These are phyloP conservation scores for Anaeramoeba ignava DNA, from an alignment of 78 protist species.

Conservation along the genomic window DNA sequence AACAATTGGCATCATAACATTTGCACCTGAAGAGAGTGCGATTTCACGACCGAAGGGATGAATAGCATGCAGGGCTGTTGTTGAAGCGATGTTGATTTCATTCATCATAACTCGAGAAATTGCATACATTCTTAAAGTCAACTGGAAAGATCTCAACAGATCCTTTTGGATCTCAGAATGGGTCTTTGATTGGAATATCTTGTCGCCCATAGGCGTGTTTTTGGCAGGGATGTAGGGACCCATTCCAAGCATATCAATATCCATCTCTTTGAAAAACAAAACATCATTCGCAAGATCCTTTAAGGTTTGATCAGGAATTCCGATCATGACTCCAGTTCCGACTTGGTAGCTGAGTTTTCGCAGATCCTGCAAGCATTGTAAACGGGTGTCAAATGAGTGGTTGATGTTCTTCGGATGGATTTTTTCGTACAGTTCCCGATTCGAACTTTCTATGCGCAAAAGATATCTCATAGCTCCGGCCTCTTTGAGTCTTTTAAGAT, in stretches of 20 bases:
- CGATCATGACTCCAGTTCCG: conserved; percentile 32
- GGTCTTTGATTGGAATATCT: neutral
- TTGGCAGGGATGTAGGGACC: conserved; percentile 20
- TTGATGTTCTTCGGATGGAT: conserved; percentile 16
- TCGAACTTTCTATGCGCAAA: conserved; percentile 27
- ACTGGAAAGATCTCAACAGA: neutral
- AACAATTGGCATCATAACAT: conserved; percentile 30
- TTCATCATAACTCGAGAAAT: neutral
- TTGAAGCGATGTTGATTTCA: conserved; percentile 22
- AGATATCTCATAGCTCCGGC: conserved; percentile 22
- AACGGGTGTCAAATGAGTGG: conserved; percentile 12
- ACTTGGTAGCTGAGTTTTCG: conserved; percentile 11
- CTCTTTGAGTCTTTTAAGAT: neutral
- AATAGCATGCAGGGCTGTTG: conserved; percentile 27
- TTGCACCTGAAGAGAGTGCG: conserved; percentile 9
- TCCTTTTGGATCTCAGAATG: neutral
- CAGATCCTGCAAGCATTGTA: neutral
- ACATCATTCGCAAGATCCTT: conserved; percentile 25
- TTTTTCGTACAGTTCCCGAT: conserved; percentile 6
- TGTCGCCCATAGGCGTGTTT: conserved; percentile 22
- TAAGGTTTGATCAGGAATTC: conserved; percentile 19
- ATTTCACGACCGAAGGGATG: conserved; percentile 9
- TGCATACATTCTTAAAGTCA: conserved; percentile 12
- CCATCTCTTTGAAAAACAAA: conserved; percentile 7
- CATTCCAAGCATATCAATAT: conserved; percentile 31